phyloP scores from a whole-genome alignment of 257 asterid species.

The Solanum gracilifrons region DNA sequence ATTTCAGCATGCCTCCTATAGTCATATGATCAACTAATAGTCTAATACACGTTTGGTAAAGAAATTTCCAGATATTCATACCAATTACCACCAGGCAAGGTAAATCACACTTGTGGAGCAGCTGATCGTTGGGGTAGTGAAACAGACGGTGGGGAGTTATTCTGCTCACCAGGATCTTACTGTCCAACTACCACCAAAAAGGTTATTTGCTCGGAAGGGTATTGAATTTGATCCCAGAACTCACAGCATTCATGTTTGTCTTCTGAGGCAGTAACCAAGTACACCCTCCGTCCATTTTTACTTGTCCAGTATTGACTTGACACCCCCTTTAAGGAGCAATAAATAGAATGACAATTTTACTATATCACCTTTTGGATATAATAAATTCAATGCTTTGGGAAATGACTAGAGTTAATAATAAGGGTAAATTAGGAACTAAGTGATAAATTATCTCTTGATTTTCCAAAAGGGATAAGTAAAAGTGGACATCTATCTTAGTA shows the following conservation, averaged over 20 bases:
- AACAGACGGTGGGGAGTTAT: conserved; percentile 51
- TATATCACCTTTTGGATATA: background rate
- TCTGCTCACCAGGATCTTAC: conserved; percentile 85
- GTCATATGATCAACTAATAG: conserved; percentile 19
- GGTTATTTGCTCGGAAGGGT: conserved; percentile 63
- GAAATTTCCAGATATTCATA: conserved; percentile 64
- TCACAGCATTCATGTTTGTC: background rate
- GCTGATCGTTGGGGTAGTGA: conserved; percentile 90
- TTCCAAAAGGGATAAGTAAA: background rate
- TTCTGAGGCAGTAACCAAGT: background rate
- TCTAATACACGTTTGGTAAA: conserved; percentile 17
- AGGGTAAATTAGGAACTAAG: background rate
- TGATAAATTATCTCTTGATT: background rate
- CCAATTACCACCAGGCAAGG: conserved; percentile 72
- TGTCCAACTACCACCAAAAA: conserved; percentile 74
- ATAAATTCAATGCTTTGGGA: background rate
- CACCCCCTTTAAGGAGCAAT: background rate
- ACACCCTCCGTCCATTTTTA: background rate
- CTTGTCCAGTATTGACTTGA: background rate
- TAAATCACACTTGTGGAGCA: conserved; percentile 85
- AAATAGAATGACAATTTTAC: background rate
- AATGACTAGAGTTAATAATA: background rate
- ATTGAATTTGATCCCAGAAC: conserved; percentile 8
- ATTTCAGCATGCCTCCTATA: background rate
- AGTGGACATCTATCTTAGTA: background rate